Base-by-base conservation (phyloP, 148 eudicot genomes). In the Rhododendron ovatum region DNA sequence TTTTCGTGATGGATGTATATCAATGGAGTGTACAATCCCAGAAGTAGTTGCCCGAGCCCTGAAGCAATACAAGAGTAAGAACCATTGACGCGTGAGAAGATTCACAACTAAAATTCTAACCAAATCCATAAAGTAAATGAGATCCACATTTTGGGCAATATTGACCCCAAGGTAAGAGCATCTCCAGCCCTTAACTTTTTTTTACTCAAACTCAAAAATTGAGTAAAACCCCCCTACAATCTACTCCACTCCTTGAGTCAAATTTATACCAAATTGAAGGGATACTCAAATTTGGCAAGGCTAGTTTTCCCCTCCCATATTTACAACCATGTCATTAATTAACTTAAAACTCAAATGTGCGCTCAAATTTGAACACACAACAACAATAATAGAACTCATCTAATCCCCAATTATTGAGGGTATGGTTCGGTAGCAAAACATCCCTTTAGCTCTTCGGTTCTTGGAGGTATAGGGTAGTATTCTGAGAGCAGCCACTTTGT, bases 1-100 rank as follows among this genome's bases (percentile, higher is more conserved):
- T 87, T 94, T 96, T 84, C 98, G 88, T 84, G 99, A 96, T 82
- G 95, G 94, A 92, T 95, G 98, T 81, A 96, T 91, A 86, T 96
- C 99, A 84, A 96, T 90, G 86, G 96, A 95, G 83, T 95, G 99
- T 35, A 95, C 93, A 82, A 96, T 86, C 74, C 99, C 99, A 53
- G 93, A 91, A 78, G 92, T 86, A 82, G 86, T 59, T 55, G 88
- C 89, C 33, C 83, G 90, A 88, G 91, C 85, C 99, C 99, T 96
- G 92, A 69, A 87, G 86, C 41, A 85, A 33, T 26, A 41, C 59
- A 73, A 30, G 76, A 10, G 48, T 28, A 51, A 73, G 13, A n/a
- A 3, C 7, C 33, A 20, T 47, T 30, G 20, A 65, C 10, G 2
- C 3, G 8, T 84, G 45, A 84, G 18, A 48, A 55, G 41, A 33